Conservation (phyloP, 371 early-diverging fungal species). For the Blakeslea trispora region DNA sequence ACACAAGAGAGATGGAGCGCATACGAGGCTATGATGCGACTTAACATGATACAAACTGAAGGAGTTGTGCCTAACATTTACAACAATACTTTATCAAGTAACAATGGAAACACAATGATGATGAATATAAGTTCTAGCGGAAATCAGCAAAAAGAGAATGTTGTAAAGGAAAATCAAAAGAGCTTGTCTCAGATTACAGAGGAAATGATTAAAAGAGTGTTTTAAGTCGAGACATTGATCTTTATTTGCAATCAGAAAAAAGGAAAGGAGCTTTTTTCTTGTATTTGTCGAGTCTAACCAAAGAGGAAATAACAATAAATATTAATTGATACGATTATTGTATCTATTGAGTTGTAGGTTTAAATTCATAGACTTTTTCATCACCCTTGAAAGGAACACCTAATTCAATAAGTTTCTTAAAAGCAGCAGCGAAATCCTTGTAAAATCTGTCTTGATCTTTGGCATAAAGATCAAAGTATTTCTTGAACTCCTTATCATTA, state of each 20-base stretch:
- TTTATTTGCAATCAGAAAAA: background rate
- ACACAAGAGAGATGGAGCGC: conserved; percentile 13
- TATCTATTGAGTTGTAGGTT: conserved; percentile 22
- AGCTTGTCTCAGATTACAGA: conserved; percentile 28
- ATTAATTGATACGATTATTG: background rate
- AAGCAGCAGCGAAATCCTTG: conserved; percentile 84
- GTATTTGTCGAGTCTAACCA: background rate
- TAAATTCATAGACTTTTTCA: conserved; percentile 60
- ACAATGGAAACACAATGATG: conserved; percentile 14
- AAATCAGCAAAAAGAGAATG: background rate
- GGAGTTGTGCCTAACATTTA: background rate
- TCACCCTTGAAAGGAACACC: conserved; percentile 75
- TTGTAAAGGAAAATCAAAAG: conserved; percentile 18
- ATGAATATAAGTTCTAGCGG: conserved; percentile 18
- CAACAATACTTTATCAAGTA: conserved; percentile 1
- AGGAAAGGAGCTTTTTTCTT: background rate
- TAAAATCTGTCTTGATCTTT: conserved; percentile 80
- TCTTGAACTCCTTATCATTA: conserved; percentile 71
- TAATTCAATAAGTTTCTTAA: conserved; percentile 83
- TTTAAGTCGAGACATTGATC: no score
- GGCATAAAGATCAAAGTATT: conserved; percentile 82
- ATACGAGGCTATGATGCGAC: conserved; percentile 1
- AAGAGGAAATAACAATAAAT: background rate
- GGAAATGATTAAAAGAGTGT: background rate
- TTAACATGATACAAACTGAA: conserved; percentile 1